These are phyloP conservation scores for Phytophthora parvispora DNA, from an alignment of 352 stramenopile genomes.

Conservation along the genomic window DNA sequence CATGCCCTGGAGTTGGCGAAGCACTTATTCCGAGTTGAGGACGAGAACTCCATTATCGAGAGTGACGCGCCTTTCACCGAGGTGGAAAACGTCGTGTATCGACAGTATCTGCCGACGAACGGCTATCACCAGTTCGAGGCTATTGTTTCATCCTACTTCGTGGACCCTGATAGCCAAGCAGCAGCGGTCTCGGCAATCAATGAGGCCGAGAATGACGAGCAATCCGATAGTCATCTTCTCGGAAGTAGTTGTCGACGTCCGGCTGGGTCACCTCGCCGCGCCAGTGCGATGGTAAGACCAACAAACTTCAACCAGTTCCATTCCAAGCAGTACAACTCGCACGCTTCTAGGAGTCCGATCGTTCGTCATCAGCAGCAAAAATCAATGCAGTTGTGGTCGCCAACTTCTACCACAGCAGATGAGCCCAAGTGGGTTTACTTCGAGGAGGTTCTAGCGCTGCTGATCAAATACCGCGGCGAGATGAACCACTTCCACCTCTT, in stretches of 20 bases:
- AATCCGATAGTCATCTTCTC: background rate
- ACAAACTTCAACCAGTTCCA: slow-evolving; percentile 78
- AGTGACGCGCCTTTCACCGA: slow-evolving; percentile 58
- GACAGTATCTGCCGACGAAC: slow-evolving; percentile 56
- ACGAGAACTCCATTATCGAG: slow-evolving; percentile 45
- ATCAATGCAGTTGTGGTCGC: background rate
- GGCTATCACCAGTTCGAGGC: slow-evolving; percentile 62
- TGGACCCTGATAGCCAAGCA: slow-evolving; percentile 29
- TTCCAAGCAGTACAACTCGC: slow-evolving; percentile 55
- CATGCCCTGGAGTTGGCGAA: slow-evolving; percentile 56
- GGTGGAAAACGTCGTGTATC: slow-evolving; percentile 66
- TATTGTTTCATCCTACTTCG: slow-evolving; percentile 56
- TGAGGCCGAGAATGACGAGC: background rate
- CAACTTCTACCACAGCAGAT: background rate
- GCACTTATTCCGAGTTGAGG: slow-evolving; percentile 60
- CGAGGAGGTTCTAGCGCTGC: slow-evolving; percentile 62
- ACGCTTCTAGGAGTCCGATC: slow-evolving; percentile 57
- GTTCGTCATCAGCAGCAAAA: slow-evolving; percentile 39
- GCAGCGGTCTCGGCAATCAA: slow-evolving; percentile 5
- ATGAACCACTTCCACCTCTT: slow-evolving; percentile 81
- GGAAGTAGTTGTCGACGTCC: slow-evolving; percentile 20
- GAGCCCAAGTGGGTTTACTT: slow-evolving; percentile 63
- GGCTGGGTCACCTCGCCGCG: slow-evolving; percentile 14
- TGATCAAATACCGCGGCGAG: slow-evolving; percentile 68
- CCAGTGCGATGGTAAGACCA: slow-evolving; percentile 38